Percentiles rank a stretch among this genome's conserved stretches.
Conservation (phyloP, 441 rosid species). For the California macrophylla region DNA sequence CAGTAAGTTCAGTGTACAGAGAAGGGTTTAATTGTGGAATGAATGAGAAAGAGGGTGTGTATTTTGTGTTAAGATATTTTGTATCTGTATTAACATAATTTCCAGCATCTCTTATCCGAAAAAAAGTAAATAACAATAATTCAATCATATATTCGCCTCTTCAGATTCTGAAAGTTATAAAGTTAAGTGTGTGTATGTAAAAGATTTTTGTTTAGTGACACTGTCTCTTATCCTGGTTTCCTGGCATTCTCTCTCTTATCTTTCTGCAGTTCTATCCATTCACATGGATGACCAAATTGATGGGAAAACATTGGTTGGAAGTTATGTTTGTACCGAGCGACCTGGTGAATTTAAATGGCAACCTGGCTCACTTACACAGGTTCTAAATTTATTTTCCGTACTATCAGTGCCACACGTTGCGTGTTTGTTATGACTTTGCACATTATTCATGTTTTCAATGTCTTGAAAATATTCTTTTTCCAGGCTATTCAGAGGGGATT, state of each 20-base stretch:
- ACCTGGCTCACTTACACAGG: slow-evolving; percentile 95
- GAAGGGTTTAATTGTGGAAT: not conserved
- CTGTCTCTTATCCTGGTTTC: slow-evolving; percentile 12
- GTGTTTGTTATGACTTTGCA: slow-evolving; percentile 5
- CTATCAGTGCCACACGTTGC: slow-evolving; percentile 11
- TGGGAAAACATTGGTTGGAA: slow-evolving; percentile 86
- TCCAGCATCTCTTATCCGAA: not conserved
- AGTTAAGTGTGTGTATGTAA: not conserved
- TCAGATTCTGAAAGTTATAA: not conserved
- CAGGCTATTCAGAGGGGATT: slow-evolving; percentile 76
- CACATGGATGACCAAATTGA: slow-evolving; percentile 99
- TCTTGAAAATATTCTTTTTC: slow-evolving; percentile 15
- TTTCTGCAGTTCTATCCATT: slow-evolving; percentile 52
- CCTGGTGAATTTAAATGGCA: slow-evolving; percentile 99
- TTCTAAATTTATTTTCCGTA: slow-evolving; percentile 18
- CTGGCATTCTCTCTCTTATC: slow-evolving; percentile 6
- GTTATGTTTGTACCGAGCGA: slow-evolving; percentile 84
- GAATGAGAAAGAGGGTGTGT: not conserved
- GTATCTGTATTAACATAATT: not conserved
- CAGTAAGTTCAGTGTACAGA: not conserved
- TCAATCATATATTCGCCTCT: not conserved
- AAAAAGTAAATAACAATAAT: not conserved
- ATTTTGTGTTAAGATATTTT: not conserved
- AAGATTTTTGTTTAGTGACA: slow-evolving; percentile 26
- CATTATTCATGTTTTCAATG: not conserved